Evolutionary conservation across 805 yeast species (phyloP), one percentile per base, ranked within the genome.

Genomic region (Candida berthetii): DNA sequence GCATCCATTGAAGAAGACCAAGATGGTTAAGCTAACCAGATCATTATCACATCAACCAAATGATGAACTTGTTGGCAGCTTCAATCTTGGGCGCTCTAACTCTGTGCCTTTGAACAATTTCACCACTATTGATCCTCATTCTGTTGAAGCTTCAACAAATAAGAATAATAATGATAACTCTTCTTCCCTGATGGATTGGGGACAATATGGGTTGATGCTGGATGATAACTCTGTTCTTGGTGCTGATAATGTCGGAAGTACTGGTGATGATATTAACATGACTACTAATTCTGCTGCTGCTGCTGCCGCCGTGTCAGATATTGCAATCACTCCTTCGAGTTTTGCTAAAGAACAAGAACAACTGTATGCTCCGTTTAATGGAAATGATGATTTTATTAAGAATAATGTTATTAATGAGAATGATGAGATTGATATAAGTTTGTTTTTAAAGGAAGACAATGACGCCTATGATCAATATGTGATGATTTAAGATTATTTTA

Each of bases 391-490:
- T 4, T 15, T n/a, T 31, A 19, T 34, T 34, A 19, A 9, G 22
- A 20, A 34, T 34, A 31, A 31, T 29, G 32, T 29, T 29, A 7
- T 32, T 6, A 43, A 41, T 37, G 46, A 45, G 27, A 34, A 39
- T 31, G 45, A 46, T 35, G 45, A 38, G 28, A 15, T 43, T 28
- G 42, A 43, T 22, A 31, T 41, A 43, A 45, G 35, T 41, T 41
- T 31, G 15, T 39, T 31, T 38, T 22, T 24, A 29, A 41, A 42
- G 41, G 36, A 44, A 24, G 31, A 17, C 15, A 38, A 41, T 14
- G 42, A 40, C 27, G 35, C 34, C 35, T 44, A 46, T 37, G 48
- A 47, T 38, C 47, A 47, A 44, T 49, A 42, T 45, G 42, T 48
- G 37, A 46, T 44, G 48, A 39, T 39, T 16, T 31, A 13, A 27